Conservation (phyloP, 2,329 filamentous ascomycete genomes). For the Exophiala sp. region DNA sequence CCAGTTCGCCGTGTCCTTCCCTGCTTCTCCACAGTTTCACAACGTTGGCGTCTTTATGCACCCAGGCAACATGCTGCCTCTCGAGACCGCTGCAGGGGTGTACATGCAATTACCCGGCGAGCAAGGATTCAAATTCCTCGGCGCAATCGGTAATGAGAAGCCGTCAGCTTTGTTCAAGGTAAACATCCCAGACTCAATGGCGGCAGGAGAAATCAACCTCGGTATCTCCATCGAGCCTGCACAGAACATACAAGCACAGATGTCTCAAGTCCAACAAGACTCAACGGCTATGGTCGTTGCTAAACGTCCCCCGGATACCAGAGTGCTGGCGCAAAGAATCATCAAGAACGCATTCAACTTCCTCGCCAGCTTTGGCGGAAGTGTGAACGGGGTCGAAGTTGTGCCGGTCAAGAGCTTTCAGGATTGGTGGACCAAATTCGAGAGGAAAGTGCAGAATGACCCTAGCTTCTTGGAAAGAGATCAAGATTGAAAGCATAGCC, state of each 20-base stretch:
- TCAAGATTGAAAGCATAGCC: slow-evolving; percentile 33
- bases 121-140: slow-evolving; percentile 75
- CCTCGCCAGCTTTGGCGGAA: slow-evolving; percentile 76
- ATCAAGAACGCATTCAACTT: slow-evolving; percentile 98
- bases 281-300: slow-evolving; percentile 32
- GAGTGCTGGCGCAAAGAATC: slow-evolving; percentile 82
- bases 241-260: slow-evolving; percentile 64
- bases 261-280: slow-evolving; percentile 56
- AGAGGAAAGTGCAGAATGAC: slow-evolving; percentile 77
- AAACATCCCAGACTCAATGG: slow-evolving; percentile 33
- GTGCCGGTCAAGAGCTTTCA: slow-evolving; percentile 93
- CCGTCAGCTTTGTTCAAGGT: slow-evolving; percentile 89
- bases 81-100: slow-evolving; percentile 77
- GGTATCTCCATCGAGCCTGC: slow-evolving; percentile 80
- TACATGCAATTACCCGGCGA: slow-evolving; percentile 71
- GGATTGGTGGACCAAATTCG: slow-evolving; percentile 98
- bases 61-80: slow-evolving; percentile 70
- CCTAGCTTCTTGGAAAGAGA: slow-evolving; percentile 81
- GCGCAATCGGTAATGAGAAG: slow-evolving; percentile 84
- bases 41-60: slow-evolving; percentile 89
- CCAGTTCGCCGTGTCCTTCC: slow-evolving; percentile 67
- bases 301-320: slow-evolving; percentile 52
- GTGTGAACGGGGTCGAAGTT: slow-evolving; percentile 68
- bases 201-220: slow-evolving; percentile 34
- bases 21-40: slow-evolving; percentile 55